Evolutionary conservation across 352 stramenopile genomes (phyloP), one percentile per base, ranked within the genome.

Genomic region (Phytopythium delawarense): DNA sequence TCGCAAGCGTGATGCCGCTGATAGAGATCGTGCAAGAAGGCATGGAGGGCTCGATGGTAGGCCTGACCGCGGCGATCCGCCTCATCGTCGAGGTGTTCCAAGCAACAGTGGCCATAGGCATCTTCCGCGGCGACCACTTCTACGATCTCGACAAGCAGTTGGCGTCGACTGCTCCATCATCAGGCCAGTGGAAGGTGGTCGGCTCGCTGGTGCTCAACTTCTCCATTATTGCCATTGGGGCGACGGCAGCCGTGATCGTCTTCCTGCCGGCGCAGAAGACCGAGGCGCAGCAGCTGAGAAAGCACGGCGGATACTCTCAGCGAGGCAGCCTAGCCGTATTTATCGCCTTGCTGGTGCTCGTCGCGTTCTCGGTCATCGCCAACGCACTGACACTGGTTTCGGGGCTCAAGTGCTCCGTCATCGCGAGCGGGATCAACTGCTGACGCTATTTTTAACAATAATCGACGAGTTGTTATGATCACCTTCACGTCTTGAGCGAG

Each of bases 301-400:
- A 75, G 48, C 87, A 81, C 53, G 80, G 77, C 11, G 80, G 80
- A 8, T 88, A 85, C 63, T 79, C 74, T 12, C 81, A 81, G 51
- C 66, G 64, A 20, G 74, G 71, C 15, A 81, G 69, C 49, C 59
- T 66, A 11, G 66, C 66, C 0, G 76, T 88, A n/a, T 57, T 79
- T 7, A 56, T 66, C 0, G 75, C 81, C 30, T 39, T 60, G 0
- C 13, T 67, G 35, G 18, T 63, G 6, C 40, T 88, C 25, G 79
- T 86, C 48, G 25, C 70, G 16, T 87, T 82, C 53, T 84, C 72
- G 6, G 32, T 77, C 2, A 49, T 54, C n/a, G 69, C 83, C 39
- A 76, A 79, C 8, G 53, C 77, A 15, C 62, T 88, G 58, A 78
- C 73, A 3, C 71, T 84, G 21, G 68, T 73, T 44, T 63, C 75